phyloP scores from a whole-genome alignment of 257 asterid genomes.

The Solanum pimpinellifolium region DNA sequence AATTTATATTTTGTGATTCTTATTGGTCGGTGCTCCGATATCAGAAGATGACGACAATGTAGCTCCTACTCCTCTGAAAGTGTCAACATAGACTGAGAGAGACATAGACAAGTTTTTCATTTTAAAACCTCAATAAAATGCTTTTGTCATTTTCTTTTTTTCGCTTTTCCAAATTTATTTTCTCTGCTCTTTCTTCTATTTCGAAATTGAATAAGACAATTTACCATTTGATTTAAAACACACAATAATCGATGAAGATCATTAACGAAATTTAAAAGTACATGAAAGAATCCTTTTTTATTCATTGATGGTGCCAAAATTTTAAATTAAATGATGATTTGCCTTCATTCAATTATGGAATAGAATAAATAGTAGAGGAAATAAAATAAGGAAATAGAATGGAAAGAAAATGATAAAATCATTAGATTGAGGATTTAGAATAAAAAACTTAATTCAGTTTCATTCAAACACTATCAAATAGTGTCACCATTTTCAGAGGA shows the following conservation, averaged over 20 bases:
- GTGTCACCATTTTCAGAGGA: slow-evolving; percentile 5
- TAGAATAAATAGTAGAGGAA: neutral
- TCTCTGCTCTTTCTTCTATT: neutral
- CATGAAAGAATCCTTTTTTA: neutral
- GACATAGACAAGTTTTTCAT: slow-evolving; percentile 31
- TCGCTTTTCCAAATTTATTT: neutral
- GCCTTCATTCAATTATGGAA: neutral
- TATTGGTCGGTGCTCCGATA: slow-evolving; percentile 10
- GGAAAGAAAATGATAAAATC: neutral
- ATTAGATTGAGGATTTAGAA: neutral
- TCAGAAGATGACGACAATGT: neutral
- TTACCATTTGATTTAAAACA: neutral
- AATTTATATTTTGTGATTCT: slow-evolving; percentile 54
- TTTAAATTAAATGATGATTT: neutral
- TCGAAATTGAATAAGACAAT: neutral
- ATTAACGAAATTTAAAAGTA: too few species aligned
- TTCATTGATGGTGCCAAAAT: neutral
- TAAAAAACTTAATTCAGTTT: slow-evolving; percentile 30
- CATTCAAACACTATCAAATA: neutral
- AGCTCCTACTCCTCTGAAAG: neutral
- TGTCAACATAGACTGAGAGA: slow-evolving; percentile 18
- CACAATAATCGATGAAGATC: neutral
- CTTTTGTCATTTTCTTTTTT: neutral
- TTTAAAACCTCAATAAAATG: neutral
- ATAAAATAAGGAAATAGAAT: neutral